These are phyloP conservation scores for Pontederia crassipes DNA, from an alignment of 176 grass and related monocot genomes.

Conservation along the genomic window DNA sequence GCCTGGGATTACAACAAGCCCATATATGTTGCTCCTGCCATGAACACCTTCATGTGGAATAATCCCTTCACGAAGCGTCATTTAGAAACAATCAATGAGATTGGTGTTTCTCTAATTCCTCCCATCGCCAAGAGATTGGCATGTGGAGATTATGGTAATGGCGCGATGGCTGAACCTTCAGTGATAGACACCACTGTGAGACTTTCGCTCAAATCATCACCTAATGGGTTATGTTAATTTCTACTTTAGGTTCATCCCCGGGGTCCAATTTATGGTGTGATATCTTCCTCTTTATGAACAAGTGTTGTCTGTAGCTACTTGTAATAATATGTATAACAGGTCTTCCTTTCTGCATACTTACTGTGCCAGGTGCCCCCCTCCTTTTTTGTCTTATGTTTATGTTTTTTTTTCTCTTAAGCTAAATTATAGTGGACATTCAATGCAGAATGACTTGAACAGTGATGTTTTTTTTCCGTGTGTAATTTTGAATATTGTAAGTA, in stretches of 20 bases:
- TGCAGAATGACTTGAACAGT: too few species aligned
- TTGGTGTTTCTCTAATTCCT: slow-evolving; percentile 60
- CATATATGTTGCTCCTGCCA: slow-evolving; percentile 70
- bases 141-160: slow-evolving; percentile 78
- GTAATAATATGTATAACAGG: too few species aligned
- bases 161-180: slow-evolving; percentile 77
- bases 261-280: too few species aligned
- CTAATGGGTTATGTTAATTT: slow-evolving; percentile 3
- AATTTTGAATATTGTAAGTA: too few species aligned
- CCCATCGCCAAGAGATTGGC: slow-evolving; percentile 55
- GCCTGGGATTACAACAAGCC: slow-evolving; percentile 89
- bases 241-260: background rate
- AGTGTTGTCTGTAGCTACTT: too few species aligned
- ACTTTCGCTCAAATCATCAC: slow-evolving; percentile 38
- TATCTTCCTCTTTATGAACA: too few species aligned
- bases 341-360: too few species aligned
- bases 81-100: slow-evolving; percentile 36
- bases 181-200: slow-evolving; percentile 43
- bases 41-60: slow-evolving; percentile 98
- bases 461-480: too few species aligned
- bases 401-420: too few species aligned
- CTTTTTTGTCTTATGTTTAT: too few species aligned
- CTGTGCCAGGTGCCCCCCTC: too few species aligned
- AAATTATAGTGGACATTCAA: too few species aligned
- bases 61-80: slow-evolving; percentile 71